Percentiles rank a stretch among this genome's conserved stretches.
Evolutionary conservation across 768 basidiomycete species (phyloP).

Genomic region (Asterophora lycoperdoides): DNA sequence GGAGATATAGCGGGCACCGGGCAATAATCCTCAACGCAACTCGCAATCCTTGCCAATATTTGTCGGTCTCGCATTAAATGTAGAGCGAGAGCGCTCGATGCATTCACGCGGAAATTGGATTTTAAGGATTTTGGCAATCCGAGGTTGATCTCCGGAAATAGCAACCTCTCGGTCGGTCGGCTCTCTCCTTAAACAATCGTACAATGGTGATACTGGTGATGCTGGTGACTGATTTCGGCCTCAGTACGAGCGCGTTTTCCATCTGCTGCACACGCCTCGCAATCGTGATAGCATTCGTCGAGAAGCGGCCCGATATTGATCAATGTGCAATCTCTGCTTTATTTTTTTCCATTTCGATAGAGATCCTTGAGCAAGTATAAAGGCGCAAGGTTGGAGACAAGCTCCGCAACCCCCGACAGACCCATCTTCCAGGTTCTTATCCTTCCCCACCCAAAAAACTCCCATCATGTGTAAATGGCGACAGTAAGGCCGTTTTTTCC

Average conservation of each 20-base stretch:
- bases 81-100: neutral
- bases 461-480: conserved; percentile 65
- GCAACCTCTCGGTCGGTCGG: conserved; percentile 12
- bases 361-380: conserved; percentile 10
- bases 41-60: neutral
- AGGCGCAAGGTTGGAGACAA: conserved; percentile 1
- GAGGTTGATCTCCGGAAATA: conserved; percentile 9
- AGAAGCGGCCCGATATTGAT: conserved; percentile 17
- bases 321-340: conserved; percentile 13
- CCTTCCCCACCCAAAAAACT: conserved; percentile 10
- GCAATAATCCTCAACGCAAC: neutral
- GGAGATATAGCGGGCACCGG: neutral
- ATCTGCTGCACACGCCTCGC: conserved; percentile 9
- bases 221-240: conserved; percentile 15
- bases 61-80: neutral
- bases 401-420: conserved; percentile 8
- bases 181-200: conserved; percentile 9
- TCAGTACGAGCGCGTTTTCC: conserved; percentile 11
- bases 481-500: conserved; percentile 43
- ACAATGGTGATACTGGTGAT: conserved; percentile 6
- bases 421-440: conserved; percentile 16
- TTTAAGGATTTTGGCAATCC: conserved; percentile 18
- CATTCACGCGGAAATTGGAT: conserved; percentile 15
- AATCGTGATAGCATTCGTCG: conserved; percentile 18
- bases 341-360: conserved; percentile 12